These are phyloP conservation scores for Triticum urartu DNA, from an alignment of 176 grass and related monocot species.

Conservation along the genomic window DNA sequence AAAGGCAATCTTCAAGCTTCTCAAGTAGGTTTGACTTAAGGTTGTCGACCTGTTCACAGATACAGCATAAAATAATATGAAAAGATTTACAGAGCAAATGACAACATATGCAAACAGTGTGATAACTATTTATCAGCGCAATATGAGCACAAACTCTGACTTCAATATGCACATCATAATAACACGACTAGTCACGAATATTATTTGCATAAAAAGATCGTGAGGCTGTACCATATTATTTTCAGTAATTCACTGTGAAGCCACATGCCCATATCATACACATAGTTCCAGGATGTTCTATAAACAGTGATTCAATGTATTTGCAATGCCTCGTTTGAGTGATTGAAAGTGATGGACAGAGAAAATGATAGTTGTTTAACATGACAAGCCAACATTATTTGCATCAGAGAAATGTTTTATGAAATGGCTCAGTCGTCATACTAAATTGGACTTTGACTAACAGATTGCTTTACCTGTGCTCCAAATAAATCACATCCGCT, in stretches of 20 bases:
- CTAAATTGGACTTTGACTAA: background rate
- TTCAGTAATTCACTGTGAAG: background rate
- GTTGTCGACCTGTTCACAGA: conserved; percentile 71
- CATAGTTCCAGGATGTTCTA: conserved; percentile 1
- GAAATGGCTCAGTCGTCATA: background rate
- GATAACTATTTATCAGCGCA: conserved; percentile 20
- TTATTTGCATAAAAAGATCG: background rate
- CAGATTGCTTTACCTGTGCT: background rate
- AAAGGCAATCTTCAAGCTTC: conserved; percentile 83
- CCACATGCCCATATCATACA: background rate
- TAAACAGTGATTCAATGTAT: background rate
- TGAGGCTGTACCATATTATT: background rate
- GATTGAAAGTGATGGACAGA: background rate
- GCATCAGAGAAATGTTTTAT: background rate
- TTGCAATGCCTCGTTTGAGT: background rate
- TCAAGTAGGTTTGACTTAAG: conserved; percentile 92
- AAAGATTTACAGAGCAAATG: conserved; percentile 26
- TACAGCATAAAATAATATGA: conserved; percentile 27
- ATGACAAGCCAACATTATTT: background rate
- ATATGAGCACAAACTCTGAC: background rate
- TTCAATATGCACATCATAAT: background rate
- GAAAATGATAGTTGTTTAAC: background rate
- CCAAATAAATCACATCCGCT: background rate
- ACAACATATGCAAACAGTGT: background rate
- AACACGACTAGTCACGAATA: background rate